Evolutionary conservation across 495 filamentous ascomycete genomes (phyloP).

Genomic region (Neurospora sp.): DNA sequence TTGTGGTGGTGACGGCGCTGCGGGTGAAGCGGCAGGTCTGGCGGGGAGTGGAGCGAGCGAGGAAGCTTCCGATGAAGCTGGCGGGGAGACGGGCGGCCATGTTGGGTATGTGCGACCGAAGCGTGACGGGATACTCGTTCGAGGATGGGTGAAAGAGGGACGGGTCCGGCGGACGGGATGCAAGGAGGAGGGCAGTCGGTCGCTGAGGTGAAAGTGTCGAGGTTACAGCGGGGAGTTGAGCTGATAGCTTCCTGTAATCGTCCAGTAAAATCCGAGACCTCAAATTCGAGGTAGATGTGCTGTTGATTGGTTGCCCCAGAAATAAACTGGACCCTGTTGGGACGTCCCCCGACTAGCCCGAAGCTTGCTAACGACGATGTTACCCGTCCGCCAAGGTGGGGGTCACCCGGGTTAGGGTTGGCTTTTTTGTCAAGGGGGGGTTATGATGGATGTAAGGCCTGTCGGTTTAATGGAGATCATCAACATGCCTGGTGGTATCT

Average conservation of each 20-base stretch:
- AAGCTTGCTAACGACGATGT: neutral
- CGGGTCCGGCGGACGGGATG: neutral
- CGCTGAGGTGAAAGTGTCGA: neutral
- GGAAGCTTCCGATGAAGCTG: constrained; percentile 10
- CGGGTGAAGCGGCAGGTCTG: constrained; percentile 1
- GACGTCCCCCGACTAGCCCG: neutral
- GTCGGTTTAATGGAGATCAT: neutral
- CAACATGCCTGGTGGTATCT: neutral
- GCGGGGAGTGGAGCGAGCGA: constrained; percentile 10
- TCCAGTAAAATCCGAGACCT: neutral
- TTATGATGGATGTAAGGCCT: neutral
- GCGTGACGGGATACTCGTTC: neutral
- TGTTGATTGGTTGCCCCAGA: neutral
- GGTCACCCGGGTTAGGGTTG: neutral
- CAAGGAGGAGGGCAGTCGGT: neutral
- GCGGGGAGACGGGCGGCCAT: constrained; percentile 11
- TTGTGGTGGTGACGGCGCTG: neutral
- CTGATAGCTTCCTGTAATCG: neutral
- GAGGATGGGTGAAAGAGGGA: neutral
- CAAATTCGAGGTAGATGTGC: neutral
- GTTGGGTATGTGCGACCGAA: neutral
- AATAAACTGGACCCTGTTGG: neutral
- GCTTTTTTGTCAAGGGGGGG: neutral
- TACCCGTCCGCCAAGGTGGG: neutral
- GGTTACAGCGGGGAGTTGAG: neutral